Evolutionary conservation across 2,329 filamentous ascomycete species (phyloP).

Genomic region (Aureobasidium melanogenum): DNA sequence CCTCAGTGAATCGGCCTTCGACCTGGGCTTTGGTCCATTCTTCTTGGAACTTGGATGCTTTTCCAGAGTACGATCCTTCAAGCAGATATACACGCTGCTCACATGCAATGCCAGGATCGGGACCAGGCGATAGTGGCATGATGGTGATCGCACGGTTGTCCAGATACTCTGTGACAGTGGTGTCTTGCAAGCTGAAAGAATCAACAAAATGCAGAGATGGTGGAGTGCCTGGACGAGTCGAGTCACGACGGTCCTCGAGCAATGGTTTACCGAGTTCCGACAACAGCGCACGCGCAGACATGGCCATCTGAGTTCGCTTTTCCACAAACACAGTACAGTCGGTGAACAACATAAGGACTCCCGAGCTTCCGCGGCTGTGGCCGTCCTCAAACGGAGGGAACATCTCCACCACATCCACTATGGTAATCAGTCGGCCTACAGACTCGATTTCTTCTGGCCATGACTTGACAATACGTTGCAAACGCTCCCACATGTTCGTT

Average conservation of each 20-base stretch:
- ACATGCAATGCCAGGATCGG: constrained; percentile 1
- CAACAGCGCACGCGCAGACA: constrained; percentile 67
- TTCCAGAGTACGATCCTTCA: constrained; percentile 67
- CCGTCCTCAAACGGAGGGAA: constrained; percentile 56
- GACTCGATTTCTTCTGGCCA: constrained; percentile 59
- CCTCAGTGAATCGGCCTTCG: constrained; percentile 73
- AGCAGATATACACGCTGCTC: constrained; percentile 48
- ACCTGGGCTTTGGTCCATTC: constrained; percentile 80
- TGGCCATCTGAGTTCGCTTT: constrained; percentile 54
- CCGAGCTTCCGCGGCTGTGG: constrained; percentile 40
- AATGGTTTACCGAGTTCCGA: constrained; percentile 77
- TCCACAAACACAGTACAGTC: constrained; percentile 71
- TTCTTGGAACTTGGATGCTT: constrained; percentile 67
- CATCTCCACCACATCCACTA: constrained; percentile 71
- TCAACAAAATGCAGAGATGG: constrained; percentile 63
- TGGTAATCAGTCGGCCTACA: constrained; percentile 67
- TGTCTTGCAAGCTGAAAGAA: constrained; percentile 10
- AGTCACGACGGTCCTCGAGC: constrained; percentile 37
- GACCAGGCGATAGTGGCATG: background rate
- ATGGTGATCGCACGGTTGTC: constrained; percentile 13
- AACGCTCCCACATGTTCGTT: constrained; percentile 61
- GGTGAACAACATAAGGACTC: constrained; percentile 75
- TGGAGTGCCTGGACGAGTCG: constrained; percentile 35
- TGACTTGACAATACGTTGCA: constrained; percentile 66
- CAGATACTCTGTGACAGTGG: constrained; percentile 11